phyloP scores from a whole-genome alignment of 805 yeast species.

The Starmera pachycereana region DNA sequence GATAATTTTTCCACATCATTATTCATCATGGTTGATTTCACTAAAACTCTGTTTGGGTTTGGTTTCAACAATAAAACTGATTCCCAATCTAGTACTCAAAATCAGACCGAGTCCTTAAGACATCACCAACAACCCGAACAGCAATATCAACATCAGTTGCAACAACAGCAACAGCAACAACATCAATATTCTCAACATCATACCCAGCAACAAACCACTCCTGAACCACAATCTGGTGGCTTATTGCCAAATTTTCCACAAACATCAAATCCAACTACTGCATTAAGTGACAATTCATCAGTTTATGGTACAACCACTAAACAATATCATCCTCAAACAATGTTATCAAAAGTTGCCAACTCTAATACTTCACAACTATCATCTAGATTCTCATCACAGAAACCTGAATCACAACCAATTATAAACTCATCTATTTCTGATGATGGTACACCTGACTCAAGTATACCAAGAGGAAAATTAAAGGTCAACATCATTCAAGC shows the following conservation, averaged over 20 bases:
- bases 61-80: conserved; percentile 17
- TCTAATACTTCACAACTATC: conserved; percentile 9
- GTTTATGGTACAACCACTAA: conserved; percentile 60
- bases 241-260: conserved; percentile 31
- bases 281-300: conserved; percentile 48
- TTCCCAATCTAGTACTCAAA: conserved; percentile 1
- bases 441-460: conserved; percentile 17
- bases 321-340: conserved; percentile 25
- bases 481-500: conserved; percentile 79
- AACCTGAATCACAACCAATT: conserved; percentile 4
- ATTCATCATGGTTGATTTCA: conserved; percentile 27
- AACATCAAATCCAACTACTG: conserved; percentile 58
- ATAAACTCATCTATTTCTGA: background rate
- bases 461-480: conserved; percentile 69
- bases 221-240: conserved; percentile 2
- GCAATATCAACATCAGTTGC: background rate
- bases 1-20: background rate
- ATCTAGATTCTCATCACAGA: conserved; percentile 4
- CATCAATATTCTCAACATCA: conserved; percentile 7
- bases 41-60: conserved; percentile 28
- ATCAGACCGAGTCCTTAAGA: conserved; percentile 2
- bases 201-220: conserved; percentile 4
- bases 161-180: conserved; percentile 5
- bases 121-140: background rate
- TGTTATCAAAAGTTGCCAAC: conserved; percentile 21